Evolutionary conservation across 2,329 filamentous ascomycete genomes (phyloP).

Genomic region (Cordyceps sp.): DNA sequence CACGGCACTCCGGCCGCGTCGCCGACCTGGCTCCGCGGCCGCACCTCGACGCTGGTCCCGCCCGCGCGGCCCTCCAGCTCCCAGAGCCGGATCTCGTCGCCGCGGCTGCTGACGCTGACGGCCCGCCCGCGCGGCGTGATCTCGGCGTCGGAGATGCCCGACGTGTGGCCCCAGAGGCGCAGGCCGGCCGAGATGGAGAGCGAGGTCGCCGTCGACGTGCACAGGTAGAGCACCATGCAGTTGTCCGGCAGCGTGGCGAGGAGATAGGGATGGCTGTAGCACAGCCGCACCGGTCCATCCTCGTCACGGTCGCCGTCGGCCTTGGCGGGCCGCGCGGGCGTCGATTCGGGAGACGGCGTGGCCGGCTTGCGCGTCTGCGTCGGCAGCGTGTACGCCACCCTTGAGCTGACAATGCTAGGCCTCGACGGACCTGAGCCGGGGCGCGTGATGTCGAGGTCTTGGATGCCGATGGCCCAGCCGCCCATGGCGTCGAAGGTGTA

Average conservation of each 20-base stretch:
- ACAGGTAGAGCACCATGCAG: constrained; percentile 67
- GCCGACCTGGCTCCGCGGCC: constrained; percentile 17
- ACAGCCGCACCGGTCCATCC: constrained; percentile 43
- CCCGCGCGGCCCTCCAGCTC: constrained; percentile 59
- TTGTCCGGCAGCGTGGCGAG: constrained; percentile 76
- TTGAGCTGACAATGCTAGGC: constrained; percentile 16
- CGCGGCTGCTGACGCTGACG: constrained; percentile 71
- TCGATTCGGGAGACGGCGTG: constrained; percentile 4
- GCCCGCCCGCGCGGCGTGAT: constrained; percentile 76
- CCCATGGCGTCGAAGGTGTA: constrained; percentile 66
- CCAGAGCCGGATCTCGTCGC: constrained; percentile 72
- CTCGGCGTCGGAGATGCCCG: constrained; percentile 70
- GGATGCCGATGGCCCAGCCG: constrained; percentile 83
- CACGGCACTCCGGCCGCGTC: no score
- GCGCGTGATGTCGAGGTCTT: constrained; percentile 55
- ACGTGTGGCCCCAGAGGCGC: constrained; percentile 82
- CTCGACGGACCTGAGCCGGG: constrained; percentile 10
- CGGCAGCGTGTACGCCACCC: constrained; percentile 19
- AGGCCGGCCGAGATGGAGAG: constrained; percentile 58
- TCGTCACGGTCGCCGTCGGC: constrained; percentile 4
- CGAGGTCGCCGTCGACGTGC: constrained; percentile 50
- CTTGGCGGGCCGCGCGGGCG: constrained; percentile 2
- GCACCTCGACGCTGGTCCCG: constrained; percentile 37
- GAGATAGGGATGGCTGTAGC: constrained; percentile 70
- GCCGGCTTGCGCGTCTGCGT: constrained; percentile 9